Evolutionary conservation across 306 rosid genomes (phyloP), one percentile per base, ranked within the genome.

Genomic region (Betula pendula): DNA sequence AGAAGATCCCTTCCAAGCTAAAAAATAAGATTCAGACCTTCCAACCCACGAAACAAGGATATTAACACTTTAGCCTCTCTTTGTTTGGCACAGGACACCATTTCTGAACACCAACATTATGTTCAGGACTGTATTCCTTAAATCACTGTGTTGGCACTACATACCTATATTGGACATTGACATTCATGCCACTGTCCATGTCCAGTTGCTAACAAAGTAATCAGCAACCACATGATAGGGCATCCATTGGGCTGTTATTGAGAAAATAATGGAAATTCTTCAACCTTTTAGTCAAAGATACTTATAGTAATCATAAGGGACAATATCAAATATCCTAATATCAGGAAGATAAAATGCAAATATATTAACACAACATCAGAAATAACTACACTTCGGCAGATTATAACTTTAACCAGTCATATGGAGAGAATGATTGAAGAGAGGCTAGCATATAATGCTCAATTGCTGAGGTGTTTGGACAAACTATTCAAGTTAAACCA

Each of bases 1-100:
- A 75, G 74, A 63, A 84, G 70, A 66, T 81, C 76, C 75, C 78
- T 75, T 68, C 74, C 33, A 83, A 78, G 74, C 65, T 80, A 81
- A 22, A 52, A 55, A 68, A 38, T 14, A 22, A 40, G 31, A 58
- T 56, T 80, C 14, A 67, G 62, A 59, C 71, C 69, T 78, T 24
- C 20, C 71, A 55, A 44, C 40, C 56, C 15, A 44, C 35, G 7
- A 14, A 25, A 48, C 49, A 27, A 47, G 49, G 31, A n/a, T 15
- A 62, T 59, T 10, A 66, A 58, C 59, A 20, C 24, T 44, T 56
- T 69, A 25, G 47, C n/a, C 71, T 44, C 55, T 69, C 62, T 11
- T 66, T 43, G 67, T 75, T 22, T 53, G 38, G 17, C 67, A 24
- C 31, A 40, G 22, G 67, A 20, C 6, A 35, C n/a, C 19, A 13